Conservation (phyloP, 805 yeast species). For the Clavispora phyllophila region DNA sequence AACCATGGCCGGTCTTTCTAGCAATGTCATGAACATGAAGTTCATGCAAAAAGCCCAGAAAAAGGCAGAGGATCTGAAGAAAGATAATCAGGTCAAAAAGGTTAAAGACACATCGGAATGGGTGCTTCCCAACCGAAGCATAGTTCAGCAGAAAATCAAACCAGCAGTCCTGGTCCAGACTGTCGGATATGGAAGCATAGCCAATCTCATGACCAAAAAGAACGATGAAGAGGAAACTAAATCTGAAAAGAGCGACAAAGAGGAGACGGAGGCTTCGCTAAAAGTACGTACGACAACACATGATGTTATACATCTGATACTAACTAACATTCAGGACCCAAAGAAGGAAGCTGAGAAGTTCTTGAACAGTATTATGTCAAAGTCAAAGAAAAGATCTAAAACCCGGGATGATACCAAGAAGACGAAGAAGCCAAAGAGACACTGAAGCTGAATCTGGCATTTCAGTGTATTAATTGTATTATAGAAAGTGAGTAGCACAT, state of each 20-base stretch:
- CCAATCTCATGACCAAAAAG: slow-evolving; percentile 5
- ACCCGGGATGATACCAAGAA: slow-evolving; percentile 7
- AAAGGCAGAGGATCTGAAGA: slow-evolving; percentile 25
- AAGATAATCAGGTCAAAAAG: slow-evolving; percentile 31
- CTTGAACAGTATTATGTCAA: slow-evolving; percentile 7
- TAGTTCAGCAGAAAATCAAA: slow-evolving; percentile 23
- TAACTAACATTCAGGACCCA: neutral
- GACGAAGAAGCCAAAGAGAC: slow-evolving; percentile 1
- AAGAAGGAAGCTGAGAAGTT: slow-evolving; percentile 11
- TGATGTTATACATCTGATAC: neutral
- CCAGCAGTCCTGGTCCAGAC: slow-evolving; percentile 21
- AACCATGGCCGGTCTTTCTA: slow-evolving; percentile 42
- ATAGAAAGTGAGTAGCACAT: too few relatives aligned
- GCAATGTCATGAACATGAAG: slow-evolving; percentile 81
- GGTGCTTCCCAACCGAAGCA: slow-evolving; percentile 32
- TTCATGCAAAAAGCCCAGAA: slow-evolving; percentile 42
- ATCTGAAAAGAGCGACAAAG: neutral
- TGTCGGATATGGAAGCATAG: slow-evolving; percentile 40
- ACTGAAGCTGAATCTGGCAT: neutral
- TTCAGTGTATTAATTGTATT: neutral
- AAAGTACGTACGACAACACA: neutral
- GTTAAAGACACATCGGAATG: slow-evolving; percentile 50
- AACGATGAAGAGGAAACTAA: slow-evolving; percentile 4
- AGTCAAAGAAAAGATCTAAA: slow-evolving; percentile 1
- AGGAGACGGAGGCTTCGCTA: neutral